These are phyloP conservation scores for Fraxinus velutina DNA, from an alignment of 305 asterid genomes.

Conservation along the genomic window DNA sequence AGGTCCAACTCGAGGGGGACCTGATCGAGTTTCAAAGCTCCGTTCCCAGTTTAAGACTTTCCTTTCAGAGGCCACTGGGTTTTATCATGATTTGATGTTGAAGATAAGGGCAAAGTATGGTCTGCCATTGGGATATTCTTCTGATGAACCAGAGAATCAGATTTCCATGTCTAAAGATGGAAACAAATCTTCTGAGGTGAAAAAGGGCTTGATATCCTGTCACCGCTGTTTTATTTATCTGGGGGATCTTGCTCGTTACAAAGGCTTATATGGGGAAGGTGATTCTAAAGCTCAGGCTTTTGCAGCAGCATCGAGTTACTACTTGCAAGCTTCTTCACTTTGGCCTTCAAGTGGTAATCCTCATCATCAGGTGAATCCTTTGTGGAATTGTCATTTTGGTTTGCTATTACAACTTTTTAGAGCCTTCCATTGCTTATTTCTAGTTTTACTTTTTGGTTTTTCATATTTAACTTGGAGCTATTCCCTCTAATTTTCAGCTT, in stretches of 20 bases:
- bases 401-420: not conserved
- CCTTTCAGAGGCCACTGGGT: slow-evolving; percentile 93
- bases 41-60: slow-evolving; percentile 81
- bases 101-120: slow-evolving; percentile 85
- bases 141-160: slow-evolving; percentile 68
- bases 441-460: not conserved
- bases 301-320: slow-evolving; percentile 88
- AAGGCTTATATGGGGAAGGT: slow-evolving; percentile 89
- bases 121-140: slow-evolving; percentile 66
- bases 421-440: not conserved
- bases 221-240: slow-evolving; percentile 90
- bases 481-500: slow-evolving; percentile 54
- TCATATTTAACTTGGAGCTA: slow-evolving; percentile 17
- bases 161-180: slow-evolving; percentile 60
- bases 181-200: slow-evolving; percentile 56
- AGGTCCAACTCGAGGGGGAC: slow-evolving; percentile 55
- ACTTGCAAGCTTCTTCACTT: slow-evolving; percentile 81
- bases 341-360: slow-evolving; percentile 96
- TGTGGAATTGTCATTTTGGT: slow-evolving; percentile 1
- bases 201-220: slow-evolving; percentile 78
- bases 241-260: slow-evolving; percentile 98
- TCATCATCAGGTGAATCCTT: slow-evolving; percentile 74
- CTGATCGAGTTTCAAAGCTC: slow-evolving; percentile 74
- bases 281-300: slow-evolving; percentile 84
- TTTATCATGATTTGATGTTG: slow-evolving; percentile 92